Conservation (phyloP, 164 flowering plant species). For the Stephania yunnanensis region DNA sequence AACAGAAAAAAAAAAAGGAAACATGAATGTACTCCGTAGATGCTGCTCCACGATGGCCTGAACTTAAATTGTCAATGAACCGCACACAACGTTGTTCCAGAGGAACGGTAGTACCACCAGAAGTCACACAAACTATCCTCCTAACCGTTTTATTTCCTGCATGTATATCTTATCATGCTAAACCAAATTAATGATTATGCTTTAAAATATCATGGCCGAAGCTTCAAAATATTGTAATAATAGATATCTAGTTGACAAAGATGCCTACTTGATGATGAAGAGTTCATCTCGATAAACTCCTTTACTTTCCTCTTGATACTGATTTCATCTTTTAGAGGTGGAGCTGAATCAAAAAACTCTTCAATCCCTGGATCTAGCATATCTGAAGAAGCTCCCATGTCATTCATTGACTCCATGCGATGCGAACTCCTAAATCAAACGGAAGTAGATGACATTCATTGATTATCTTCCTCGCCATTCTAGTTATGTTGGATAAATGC, state of each 20-base stretch:
- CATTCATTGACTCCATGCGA: slow-evolving; percentile 27
- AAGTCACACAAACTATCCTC: slow-evolving; percentile 77
- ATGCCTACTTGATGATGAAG: slow-evolving; percentile 29
- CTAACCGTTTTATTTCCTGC: slow-evolving; percentile 33
- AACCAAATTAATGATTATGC: not conserved
- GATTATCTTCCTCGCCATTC: too few species aligned
- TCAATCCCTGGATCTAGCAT: slow-evolving; percentile 28
- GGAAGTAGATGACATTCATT: not conserved
- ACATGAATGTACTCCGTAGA: slow-evolving; percentile 74
- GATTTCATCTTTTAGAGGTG: slow-evolving; percentile 49
- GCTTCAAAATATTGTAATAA: not conserved
- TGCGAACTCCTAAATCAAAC: slow-evolving; percentile 12
- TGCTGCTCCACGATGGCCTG: slow-evolving; percentile 91
- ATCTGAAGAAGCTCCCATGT: slow-evolving; percentile 19
- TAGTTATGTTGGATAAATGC: too few species aligned
- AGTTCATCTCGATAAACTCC: slow-evolving; percentile 43
- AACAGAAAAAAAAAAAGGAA: not conserved
- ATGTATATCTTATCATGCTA: slow-evolving; percentile 4
- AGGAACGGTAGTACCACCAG: slow-evolving; percentile 97
- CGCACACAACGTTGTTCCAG: slow-evolving; percentile 88
- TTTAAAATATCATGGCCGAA: not conserved
- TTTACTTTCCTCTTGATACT: slow-evolving; percentile 32
- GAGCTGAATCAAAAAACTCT: slow-evolving; percentile 73
- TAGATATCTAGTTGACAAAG: not conserved
- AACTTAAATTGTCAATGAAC: slow-evolving; percentile 90